phyloP scores from a whole-genome alignment of 1,284 basidiomycete species.

The Lentinus polychrous region DNA sequence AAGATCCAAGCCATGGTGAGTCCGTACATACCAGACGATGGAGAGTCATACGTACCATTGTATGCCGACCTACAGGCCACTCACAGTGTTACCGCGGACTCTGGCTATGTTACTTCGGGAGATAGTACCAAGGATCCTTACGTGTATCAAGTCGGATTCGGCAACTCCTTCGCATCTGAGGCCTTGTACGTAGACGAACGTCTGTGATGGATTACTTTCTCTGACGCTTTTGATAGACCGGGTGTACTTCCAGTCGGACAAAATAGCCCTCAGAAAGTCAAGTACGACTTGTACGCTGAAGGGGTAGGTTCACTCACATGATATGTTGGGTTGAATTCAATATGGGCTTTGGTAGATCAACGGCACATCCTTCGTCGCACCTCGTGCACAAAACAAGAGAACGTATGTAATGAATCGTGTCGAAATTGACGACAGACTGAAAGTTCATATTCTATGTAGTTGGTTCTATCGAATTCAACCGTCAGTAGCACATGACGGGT shows the following conservation, averaged over 20 bases:
- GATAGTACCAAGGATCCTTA: slow-evolving; percentile 40
- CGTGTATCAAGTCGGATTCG: slow-evolving; percentile 49
- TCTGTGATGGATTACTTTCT: not conserved
- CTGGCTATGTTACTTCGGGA: too few relatives aligned
- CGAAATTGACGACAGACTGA: not conserved
- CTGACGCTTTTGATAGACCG: slow-evolving; percentile 30
- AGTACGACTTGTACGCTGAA: slow-evolving; percentile 58
- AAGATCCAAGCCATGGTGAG: too few relatives aligned
- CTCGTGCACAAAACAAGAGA: slow-evolving; percentile 1
- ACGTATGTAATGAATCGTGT: slow-evolving; percentile 6
- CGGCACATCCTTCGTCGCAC: slow-evolving; percentile 3
- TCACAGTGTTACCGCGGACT: too few relatives aligned
- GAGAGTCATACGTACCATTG: too few relatives aligned
- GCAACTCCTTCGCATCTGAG: slow-evolving; percentile 46
- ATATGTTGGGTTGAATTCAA: not conserved
- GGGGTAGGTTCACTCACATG: slow-evolving; percentile 28
- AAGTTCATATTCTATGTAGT: slow-evolving; percentile 1
- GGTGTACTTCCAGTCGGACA: slow-evolving; percentile 46
- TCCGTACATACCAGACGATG: too few relatives aligned
- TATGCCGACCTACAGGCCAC: too few relatives aligned
- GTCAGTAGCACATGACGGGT: slow-evolving; percentile 5
- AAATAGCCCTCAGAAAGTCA: slow-evolving; percentile 56
- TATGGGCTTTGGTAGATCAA: not conserved
- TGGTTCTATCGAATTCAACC: slow-evolving; percentile 8
- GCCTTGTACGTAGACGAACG: slow-evolving; percentile 44